Evolutionary conservation across 352 stramenopile species (phyloP), one percentile per base, ranked within the genome.

Genomic region (Elongisporangium anandrum): DNA sequence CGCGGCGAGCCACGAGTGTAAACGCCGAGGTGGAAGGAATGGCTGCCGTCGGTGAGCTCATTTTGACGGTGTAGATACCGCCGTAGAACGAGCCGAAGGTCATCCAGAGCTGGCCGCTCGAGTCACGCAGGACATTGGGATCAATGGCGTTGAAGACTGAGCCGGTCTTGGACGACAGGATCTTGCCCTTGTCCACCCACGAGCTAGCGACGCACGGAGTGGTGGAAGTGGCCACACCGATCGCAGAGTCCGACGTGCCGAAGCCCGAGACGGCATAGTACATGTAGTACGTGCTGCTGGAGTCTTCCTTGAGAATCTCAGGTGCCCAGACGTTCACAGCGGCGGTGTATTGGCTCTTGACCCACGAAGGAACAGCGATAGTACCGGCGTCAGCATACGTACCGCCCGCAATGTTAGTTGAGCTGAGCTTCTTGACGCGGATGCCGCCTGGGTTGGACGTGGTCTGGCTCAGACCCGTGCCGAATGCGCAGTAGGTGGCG

Each of bases 401-500:
- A n/a, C n/a, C n/a, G n/a, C n/a, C n/a, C n/a, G n/a, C n/a, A n/a
- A n/a, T n/a, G n/a, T n/a, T n/a, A n/a, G n/a, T n/a, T n/a, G n/a
- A n/a, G n/a, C n/a, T n/a, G n/a, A n/a, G n/a, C n/a, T n/a, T n/a
- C n/a, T n/a, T n/a, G n/a, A n/a, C n/a, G n/a, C n/a, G n/a, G n/a
- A n/a, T n/a, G n/a, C n/a, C n/a, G n/a, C n/a, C n/a, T n/a, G n/a
- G n/a, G n/a, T n/a, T n/a, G n/a, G n/a, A n/a, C n/a, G n/a, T n/a
- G n/a, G n/a, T n/a, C n/a, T n/a, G n/a, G n/a, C n/a, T n/a, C n/a
- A n/a, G n/a, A 16, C 73, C 73, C 0, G 75, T 85, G 2, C 70
- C 80, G 69, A 85, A 82, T 19, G 72, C 72, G 56, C 80, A 85
- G 61, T 85, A 85, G 10, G 65, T 85, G 56, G 72, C 72, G 58